phyloP scores from a whole-genome alignment of 306 rosid genomes.

The Glycine tomentella region DNA sequence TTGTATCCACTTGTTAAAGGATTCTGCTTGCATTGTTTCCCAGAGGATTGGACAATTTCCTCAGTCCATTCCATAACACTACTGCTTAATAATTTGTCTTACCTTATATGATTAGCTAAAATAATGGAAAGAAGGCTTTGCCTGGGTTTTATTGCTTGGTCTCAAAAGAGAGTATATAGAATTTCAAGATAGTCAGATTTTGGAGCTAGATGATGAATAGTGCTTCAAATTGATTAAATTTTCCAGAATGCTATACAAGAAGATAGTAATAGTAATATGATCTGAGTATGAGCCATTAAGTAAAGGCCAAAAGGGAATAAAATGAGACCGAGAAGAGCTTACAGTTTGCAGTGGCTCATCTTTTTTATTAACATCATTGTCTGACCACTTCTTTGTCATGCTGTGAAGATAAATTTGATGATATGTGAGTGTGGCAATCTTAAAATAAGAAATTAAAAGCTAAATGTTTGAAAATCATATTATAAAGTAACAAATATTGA shows the following conservation, averaged over 20 bases:
- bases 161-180: background rate
- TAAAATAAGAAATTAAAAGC: constrained; percentile 36
- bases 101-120: background rate
- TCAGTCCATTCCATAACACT: constrained; percentile 8
- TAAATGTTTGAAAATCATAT: constrained; percentile 31
- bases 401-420: constrained; percentile 45
- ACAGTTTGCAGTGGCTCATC: constrained; percentile 70
- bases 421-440: constrained; percentile 40
- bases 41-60: background rate
- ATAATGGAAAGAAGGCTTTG: background rate
- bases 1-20: constrained; percentile 17
- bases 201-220: constrained; percentile 4
- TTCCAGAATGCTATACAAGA: constrained; percentile 23
- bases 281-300: constrained; percentile 3
- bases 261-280: constrained; percentile 9
- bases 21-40: background rate
- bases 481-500: constrained; percentile 24
- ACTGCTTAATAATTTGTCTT: background rate
- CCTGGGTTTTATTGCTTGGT: constrained; percentile 3
- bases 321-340: constrained; percentile 54
- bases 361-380: constrained; percentile 49
- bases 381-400: constrained; percentile 57
- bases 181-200: background rate
- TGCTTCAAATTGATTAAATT: constrained; percentile 4
- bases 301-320: constrained; percentile 16